Conservation (phyloP, 192 early-diverging fungal species). For the Dissophora ornata region DNA sequence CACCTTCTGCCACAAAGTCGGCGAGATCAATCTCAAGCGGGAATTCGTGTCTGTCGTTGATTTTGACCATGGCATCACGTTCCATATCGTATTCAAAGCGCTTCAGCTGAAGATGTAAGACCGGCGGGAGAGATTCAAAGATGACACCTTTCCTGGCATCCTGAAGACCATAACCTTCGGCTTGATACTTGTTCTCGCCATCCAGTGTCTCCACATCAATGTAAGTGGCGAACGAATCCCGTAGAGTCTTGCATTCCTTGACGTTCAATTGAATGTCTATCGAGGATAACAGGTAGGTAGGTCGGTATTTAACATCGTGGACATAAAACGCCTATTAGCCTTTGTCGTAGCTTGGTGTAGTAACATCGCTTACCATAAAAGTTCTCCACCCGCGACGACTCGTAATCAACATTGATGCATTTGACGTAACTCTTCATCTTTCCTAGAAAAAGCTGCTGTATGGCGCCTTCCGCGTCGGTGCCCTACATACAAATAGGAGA, state of each 20-base stretch:
- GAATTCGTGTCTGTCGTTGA: slow-evolving; percentile 97
- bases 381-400: slow-evolving; percentile 93
- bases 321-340: no score
- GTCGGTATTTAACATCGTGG: no score
- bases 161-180: slow-evolving; percentile 94
- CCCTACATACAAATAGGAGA: slow-evolving; percentile 60
- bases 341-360: no score
- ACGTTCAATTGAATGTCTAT: slow-evolving; percentile 96
- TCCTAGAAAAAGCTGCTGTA: slow-evolving; percentile 90
- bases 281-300: no score
- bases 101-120: slow-evolving; percentile 96
- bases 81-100: slow-evolving; percentile 98
- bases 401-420: slow-evolving; percentile 94
- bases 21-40: slow-evolving; percentile 87
- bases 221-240: slow-evolving; percentile 93
- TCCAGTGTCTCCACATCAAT: slow-evolving; percentile 91
- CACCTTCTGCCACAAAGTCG: slow-evolving; percentile 78
- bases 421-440: slow-evolving; percentile 98
- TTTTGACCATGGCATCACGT: slow-evolving; percentile 92
- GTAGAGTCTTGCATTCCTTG: slow-evolving; percentile 88
- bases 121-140: slow-evolving; percentile 92
- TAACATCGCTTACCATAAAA: slow-evolving; percentile 82
- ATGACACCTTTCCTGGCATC: slow-evolving; percentile 97
- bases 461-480: slow-evolving; percentile 92
- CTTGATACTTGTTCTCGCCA: slow-evolving; percentile 96